Percentiles rank a stretch among this genome's conserved stretches.
These are phyloP conservation scores for Fusarium sp. DNA, from an alignment of 2,329 filamentous ascomycete species.

Conservation along the genomic window DNA sequence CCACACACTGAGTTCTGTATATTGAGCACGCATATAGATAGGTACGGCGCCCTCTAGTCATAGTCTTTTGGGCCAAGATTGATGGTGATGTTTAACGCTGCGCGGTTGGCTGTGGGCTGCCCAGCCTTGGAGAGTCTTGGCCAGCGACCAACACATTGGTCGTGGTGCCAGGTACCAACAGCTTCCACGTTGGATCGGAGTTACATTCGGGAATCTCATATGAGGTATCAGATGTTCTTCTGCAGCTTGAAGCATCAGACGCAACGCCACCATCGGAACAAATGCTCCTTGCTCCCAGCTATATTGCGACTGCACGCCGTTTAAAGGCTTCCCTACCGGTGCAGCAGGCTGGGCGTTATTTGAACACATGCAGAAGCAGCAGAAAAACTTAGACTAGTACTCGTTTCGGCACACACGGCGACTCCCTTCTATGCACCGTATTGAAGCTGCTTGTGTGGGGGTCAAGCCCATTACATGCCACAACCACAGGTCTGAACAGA, in stretches of 20 bases:
- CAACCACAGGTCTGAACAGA: too few species aligned
- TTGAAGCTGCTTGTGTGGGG: too few species aligned
- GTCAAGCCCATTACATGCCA: too few species aligned
- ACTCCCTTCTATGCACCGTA: too few species aligned
- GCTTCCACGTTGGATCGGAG: not conserved
- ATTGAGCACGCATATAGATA: too few species aligned
- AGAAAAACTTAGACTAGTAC: too few species aligned
- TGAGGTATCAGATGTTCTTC: not conserved
- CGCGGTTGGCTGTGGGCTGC: too few species aligned
- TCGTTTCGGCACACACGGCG: too few species aligned
- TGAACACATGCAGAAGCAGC: too few species aligned
- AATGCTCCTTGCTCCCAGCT: not conserved
- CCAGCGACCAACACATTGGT: not conserved
- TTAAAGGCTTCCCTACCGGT: not conserved
- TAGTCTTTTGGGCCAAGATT: not conserved
- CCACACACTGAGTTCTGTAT: too few species aligned
- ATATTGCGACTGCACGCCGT: not conserved
- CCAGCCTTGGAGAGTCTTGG: not conserved
- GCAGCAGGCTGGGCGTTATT: too few species aligned
- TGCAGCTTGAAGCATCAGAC: not conserved
- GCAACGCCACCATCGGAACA: not conserved
- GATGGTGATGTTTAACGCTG: not conserved
- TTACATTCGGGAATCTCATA: not conserved
- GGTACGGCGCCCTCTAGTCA: not conserved
- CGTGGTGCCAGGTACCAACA: not conserved